Conservation (phyloP, 2,329 filamentous ascomycete genomes). For the Colletotrichum paranaense region DNA sequence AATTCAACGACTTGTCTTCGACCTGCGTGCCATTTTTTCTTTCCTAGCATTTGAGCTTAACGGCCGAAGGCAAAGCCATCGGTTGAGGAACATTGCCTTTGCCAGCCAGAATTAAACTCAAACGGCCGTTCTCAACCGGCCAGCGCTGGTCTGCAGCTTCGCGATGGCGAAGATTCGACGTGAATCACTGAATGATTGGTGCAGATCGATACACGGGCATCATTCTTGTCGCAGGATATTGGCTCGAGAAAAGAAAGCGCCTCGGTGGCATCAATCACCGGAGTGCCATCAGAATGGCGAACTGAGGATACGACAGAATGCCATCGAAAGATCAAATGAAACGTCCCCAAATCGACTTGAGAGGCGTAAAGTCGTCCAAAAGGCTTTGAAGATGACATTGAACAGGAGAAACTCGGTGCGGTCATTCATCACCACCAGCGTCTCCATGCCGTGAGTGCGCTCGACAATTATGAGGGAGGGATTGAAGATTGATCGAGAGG, state of each 20-base stretch:
- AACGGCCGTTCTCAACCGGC: neutral
- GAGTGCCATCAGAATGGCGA: neutral
- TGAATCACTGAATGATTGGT: neutral
- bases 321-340: neutral
- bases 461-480: too few relatives aligned
- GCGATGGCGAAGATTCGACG: neutral
- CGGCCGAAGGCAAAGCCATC: neutral
- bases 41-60: neutral
- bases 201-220: neutral
- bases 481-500: too few relatives aligned
- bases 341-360: neutral
- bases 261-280: neutral
- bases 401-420: too few relatives aligned
- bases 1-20: neutral
- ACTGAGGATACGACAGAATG: neutral
- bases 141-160: neutral
- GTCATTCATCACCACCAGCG: neutral
- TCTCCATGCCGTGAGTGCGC: too few relatives aligned
- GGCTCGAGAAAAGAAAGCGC: neutral
- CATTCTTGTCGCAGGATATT: neutral
- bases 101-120: neutral
- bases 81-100: too few relatives aligned
- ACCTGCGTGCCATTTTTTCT: neutral
- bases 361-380: neutral
- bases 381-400: neutral